These are phyloP conservation scores for Solanum gandarillasii DNA, from an alignment of 257 asterid genomes.

Conservation along the genomic window DNA sequence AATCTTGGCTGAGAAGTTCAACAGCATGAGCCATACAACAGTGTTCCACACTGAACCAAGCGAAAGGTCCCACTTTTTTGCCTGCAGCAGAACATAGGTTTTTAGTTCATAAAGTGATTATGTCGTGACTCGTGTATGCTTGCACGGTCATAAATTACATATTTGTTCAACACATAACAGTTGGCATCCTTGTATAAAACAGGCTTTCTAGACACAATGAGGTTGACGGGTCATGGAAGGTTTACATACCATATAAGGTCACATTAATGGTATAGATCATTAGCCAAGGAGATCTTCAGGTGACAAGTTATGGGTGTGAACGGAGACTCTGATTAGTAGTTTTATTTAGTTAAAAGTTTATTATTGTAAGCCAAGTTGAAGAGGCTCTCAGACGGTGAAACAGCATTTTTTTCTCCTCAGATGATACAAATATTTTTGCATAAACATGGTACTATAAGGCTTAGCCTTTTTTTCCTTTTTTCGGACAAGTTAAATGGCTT, in stretches of 20 bases:
- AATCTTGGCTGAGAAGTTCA: slow-evolving; percentile 57
- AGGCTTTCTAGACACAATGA: not conserved
- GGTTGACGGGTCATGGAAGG: not conserved
- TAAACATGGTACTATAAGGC: not conserved
- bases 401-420: not conserved
- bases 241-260: not conserved
- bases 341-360: not conserved
- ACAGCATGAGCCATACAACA: slow-evolving; percentile 63
- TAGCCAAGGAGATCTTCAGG: not conserved
- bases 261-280: not conserved
- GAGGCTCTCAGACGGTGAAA: not conserved
- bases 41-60: slow-evolving; percentile 55
- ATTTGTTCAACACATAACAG: not conserved
- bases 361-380: not conserved
- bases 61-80: slow-evolving; percentile 55
- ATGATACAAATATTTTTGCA: not conserved
- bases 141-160: not conserved
- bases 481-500: not conserved
- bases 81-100: slow-evolving; percentile 20
- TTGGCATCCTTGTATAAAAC: not conserved
- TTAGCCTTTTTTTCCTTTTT: not conserved
- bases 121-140: not conserved
- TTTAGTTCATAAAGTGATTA: not conserved
- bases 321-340: not conserved
- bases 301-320: not conserved